phyloP scores from a whole-genome alignment of 306 rosid species.

The Luffa acutangula region DNA sequence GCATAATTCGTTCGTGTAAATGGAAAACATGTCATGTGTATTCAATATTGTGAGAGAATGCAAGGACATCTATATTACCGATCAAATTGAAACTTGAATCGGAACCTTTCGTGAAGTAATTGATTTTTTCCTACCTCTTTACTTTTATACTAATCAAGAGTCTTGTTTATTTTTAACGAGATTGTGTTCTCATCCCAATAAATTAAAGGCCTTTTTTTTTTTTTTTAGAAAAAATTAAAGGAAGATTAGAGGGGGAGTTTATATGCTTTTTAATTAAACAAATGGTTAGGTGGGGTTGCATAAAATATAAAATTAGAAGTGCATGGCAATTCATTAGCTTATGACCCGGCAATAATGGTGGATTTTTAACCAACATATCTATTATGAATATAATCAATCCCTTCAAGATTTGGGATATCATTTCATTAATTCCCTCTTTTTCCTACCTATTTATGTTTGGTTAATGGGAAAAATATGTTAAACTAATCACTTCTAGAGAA shows the following conservation, averaged over 20 bases:
- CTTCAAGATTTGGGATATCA: not conserved
- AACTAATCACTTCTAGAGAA: not conserved
- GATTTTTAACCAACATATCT: not conserved
- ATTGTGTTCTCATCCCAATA: not conserved
- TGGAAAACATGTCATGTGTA: too few species aligned
- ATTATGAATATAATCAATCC: not conserved
- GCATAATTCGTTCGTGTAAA: too few species aligned
- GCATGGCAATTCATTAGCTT: not conserved
- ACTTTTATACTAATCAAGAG: not conserved
- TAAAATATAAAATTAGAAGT: not conserved
- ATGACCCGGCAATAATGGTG: slow-evolving; percentile 5
- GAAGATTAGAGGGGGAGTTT: not conserved
- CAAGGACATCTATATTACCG: too few species aligned
- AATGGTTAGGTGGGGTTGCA: not conserved
- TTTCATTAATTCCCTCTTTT: not conserved
- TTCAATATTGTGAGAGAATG: too few species aligned
- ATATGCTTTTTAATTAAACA: not conserved
- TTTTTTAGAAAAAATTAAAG: too few species aligned
- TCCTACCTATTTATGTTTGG: not conserved
- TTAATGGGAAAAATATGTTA: not conserved
- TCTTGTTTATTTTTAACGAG: not conserved
- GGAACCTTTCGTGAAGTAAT: too few species aligned
- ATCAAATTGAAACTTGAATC: too few species aligned
- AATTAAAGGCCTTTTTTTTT: too few species aligned
- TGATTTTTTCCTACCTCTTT: not conserved